These are phyloP conservation scores for Phylloporus sp. DNA, from an alignment of 768 basidiomycete species.

Conservation along the genomic window DNA sequence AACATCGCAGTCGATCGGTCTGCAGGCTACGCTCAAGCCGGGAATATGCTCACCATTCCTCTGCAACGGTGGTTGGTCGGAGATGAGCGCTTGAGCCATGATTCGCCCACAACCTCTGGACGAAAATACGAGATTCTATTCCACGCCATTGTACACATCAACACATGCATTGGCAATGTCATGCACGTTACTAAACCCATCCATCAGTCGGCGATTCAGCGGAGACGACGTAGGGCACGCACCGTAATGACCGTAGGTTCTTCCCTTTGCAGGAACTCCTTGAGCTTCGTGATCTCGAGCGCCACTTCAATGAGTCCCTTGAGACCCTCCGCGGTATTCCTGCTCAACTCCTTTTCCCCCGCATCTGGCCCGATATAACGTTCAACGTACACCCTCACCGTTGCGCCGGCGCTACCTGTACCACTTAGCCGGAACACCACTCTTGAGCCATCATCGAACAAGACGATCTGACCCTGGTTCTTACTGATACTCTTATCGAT, in stretches of 20 bases:
- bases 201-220: conserved; percentile 4
- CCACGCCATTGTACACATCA: conserved; percentile 14
- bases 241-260: conserved; percentile 97
- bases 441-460: conserved; percentile 87
- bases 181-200: conserved; percentile 13
- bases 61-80: neutral
- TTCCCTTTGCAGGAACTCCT: conserved; percentile 80
- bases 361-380: conserved; percentile 74
- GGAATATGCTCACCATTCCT: neutral
- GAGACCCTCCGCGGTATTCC: conserved; percentile 83
- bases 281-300: conserved; percentile 76
- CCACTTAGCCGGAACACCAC: conserved; percentile 96
- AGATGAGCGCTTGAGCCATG: conserved; percentile 6
- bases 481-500: conserved; percentile 90
- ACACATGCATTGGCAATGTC: neutral
- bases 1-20: neutral
- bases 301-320: conserved; percentile 97
- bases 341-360: conserved; percentile 64
- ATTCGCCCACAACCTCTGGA: neutral
- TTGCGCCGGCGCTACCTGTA: conserved; percentile 94
- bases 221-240: conserved; percentile 25
- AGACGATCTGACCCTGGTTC: conserved; percentile 94
- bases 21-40: too few relatives aligned
- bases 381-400: conserved; percentile 95
- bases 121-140: conserved; percentile 11